A percentile compares a stretch with the other conserved stretches of the same genome.
phyloP scores from a whole-genome alignment of 768 basidiomycete genomes.

The Lactarius vividus region DNA sequence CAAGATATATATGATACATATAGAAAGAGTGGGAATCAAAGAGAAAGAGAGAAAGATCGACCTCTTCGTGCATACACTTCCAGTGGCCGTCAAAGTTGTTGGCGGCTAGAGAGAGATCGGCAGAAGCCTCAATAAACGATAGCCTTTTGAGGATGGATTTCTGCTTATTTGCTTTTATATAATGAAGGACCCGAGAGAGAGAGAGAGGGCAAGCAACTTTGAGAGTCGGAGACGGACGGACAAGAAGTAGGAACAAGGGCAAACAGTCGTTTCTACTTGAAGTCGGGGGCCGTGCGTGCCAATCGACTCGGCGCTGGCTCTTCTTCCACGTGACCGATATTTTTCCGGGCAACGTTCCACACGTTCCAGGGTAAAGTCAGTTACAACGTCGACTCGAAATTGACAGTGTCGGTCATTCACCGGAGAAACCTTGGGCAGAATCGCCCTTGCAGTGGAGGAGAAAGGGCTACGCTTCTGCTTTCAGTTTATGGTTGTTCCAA shows the following conservation, averaged over 20 bases:
- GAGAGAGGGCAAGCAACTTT: not conserved
- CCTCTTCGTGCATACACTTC: conserved; percentile 15
- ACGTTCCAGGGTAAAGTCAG: conserved; percentile 1
- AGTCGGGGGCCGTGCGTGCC: not conserved
- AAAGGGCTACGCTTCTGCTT: not conserved
- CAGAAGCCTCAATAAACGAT: not conserved
- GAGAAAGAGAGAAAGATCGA: not conserved
- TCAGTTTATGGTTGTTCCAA: conserved; percentile 5
- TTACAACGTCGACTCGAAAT: not conserved
- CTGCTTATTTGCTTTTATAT: not conserved
- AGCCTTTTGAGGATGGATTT: not conserved
- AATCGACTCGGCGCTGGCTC: not conserved
- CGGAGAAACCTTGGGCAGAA: conserved; percentile 7
- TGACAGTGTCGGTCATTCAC: not conserved
- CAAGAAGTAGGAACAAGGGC: conserved; percentile 1
- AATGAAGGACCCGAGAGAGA: not conserved
- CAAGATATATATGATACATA: conserved; percentile 8
- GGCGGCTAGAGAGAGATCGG: not conserved
- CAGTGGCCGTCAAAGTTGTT: not conserved
- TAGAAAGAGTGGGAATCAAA: conserved; percentile 3
- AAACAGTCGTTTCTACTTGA: not conserved
- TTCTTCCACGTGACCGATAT: conserved; percentile 11
- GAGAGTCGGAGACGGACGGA: not conserved
- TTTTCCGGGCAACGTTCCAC: conserved; percentile 14
- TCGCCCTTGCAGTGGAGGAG: not conserved